Evolutionary conservation across 1,284 basidiomycete species (phyloP).

Genomic region (Limonomyces culmigenus): DNA sequence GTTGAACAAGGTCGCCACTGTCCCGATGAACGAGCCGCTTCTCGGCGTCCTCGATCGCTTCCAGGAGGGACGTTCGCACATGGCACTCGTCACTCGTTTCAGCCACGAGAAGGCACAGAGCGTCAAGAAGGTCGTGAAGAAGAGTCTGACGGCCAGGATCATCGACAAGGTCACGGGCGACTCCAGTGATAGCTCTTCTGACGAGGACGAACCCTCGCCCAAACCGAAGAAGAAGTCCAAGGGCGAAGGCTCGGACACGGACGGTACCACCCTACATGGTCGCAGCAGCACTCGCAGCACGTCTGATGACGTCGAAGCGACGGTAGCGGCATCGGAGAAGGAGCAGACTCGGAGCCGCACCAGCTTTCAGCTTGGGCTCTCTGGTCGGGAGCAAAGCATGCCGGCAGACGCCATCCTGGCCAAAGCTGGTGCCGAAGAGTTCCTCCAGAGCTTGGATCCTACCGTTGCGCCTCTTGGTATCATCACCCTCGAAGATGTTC

Average conservation of each 20-base stretch:
- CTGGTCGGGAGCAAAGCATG: slow-evolving; percentile 63
- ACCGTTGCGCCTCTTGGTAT: slow-evolving; percentile 75
- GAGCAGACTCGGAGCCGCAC: slow-evolving; percentile 17
- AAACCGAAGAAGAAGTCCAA: slow-evolving; percentile 13
- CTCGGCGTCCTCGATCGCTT: slow-evolving; percentile 81
- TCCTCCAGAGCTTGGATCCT: slow-evolving; percentile 59
- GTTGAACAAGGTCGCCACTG: slow-evolving; percentile 73
- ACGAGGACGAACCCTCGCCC: slow-evolving; percentile 22
- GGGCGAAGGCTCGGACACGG: slow-evolving; percentile 4
- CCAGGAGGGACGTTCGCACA: slow-evolving; percentile 82
- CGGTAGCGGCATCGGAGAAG: slow-evolving; percentile 13
- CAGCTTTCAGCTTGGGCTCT: slow-evolving; percentile 20
- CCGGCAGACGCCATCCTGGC: slow-evolving; percentile 69
- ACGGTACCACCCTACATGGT: slow-evolving; percentile 2
- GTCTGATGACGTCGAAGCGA: slow-evolving; percentile 22
- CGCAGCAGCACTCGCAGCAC: slow-evolving; percentile 6
- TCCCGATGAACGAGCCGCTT: slow-evolving; percentile 74
- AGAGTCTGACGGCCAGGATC: slow-evolving; percentile 53
- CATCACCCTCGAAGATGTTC: slow-evolving; percentile 84
- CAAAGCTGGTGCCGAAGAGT: slow-evolving; percentile 55
- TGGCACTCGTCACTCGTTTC: slow-evolving; percentile 71
- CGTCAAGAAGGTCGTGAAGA: slow-evolving; percentile 53
- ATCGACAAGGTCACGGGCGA: slow-evolving; percentile 50
- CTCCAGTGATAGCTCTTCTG: slow-evolving; percentile 24
- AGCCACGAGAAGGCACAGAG: slow-evolving; percentile 32